Base-by-base conservation (phyloP, 768 basidiomycete genomes). In the Hirschioporus abietinus region DNA sequence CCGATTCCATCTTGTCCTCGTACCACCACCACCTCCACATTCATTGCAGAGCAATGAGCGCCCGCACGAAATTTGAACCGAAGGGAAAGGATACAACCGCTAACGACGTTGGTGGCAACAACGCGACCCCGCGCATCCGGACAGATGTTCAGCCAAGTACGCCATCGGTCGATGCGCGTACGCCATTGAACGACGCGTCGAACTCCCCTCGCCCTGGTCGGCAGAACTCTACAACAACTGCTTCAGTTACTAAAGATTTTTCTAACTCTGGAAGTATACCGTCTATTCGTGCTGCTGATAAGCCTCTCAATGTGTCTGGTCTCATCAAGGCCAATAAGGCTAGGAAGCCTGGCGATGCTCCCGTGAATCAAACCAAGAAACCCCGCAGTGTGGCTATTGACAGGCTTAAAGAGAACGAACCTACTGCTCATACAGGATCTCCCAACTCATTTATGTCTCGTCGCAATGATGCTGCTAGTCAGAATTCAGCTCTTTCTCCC, bases 41-140 rank as follows among this genome's bases (percentile, higher is more conserved):
- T 25, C 60, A n/a, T n/a, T n/a, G n/a, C n/a, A n/a, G n/a, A n/a
- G 30, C 30, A 34, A 61, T 61, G 60, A 61, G 60, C 23, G 60
- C 60, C 25, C 24, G 60, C 25, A 8, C 24, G 3, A 6, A 2
- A 7, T 61, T 61, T 61, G 59, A 7, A 7, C 7, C 59, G 23
- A 12, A 61, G 30, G 25, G 3, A 10, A 52, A 52, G 20, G 42
- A 52, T 1, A 52, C 12, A 20, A 1, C 42, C 12, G 42, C 12
- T 5, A 52, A 52, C 42, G 42, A 52, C 12, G 42, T 3, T 12
- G 42, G 12, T 52, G 42, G 42, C 20, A 10, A 52, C 42, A 52
- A 52, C 42, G 12, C 42, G 12, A 12, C 4, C 42, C 42, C 42
- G 12, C 42, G 42, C 20, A 20, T 52, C 42, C 42, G 42, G 20